Percentiles rank a stretch among this genome's conserved stretches.
phyloP scores from a whole-genome alignment of 371 early-diverging fungal species.

The Syncephalastrum sp. region DNA sequence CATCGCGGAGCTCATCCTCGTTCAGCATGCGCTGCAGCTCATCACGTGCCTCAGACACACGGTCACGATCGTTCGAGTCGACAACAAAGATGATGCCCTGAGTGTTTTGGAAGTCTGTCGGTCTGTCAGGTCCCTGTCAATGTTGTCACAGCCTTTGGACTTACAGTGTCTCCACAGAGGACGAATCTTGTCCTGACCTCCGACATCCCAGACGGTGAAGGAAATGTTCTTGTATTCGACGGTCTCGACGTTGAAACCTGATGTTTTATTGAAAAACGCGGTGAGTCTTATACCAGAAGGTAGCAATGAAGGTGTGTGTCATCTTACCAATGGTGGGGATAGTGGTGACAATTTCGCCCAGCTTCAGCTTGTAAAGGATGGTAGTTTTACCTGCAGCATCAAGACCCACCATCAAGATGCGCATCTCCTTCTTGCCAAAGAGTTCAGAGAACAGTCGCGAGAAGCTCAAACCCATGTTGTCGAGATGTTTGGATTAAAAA shows the following conservation, averaged over 20 bases:
- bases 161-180: conserved; percentile 57
- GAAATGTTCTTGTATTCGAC: conserved; percentile 97
- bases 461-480: conserved; percentile 47
- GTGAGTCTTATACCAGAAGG: no score
- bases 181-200: conserved; percentile 71
- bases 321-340: conserved; percentile 81
- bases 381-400: conserved; percentile 99
- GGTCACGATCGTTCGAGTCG: conserved; percentile 91
- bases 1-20: conserved; percentile 93
- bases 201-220: conserved; percentile 96
- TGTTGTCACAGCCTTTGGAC: conserved; percentile 6
- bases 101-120: conserved; percentile 88
- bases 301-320: background rate
- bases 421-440: conserved; percentile 88
- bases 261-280: conserved; percentile 8
- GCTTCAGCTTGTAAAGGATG: conserved; percentile 83
- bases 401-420: conserved; percentile 96
- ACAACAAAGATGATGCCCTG: conserved; percentile 98
- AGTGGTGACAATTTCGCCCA: conserved; percentile 95
- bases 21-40: conserved; percentile 88
- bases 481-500: conserved; percentile 11
- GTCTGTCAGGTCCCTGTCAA: conserved; percentile 16
- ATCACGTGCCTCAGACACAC: conserved; percentile 83
- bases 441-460: conserved; percentile 44
- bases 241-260: conserved; percentile 92